These are phyloP conservation scores for Galerina sulciceps DNA, from an alignment of 768 basidiomycete species.

Conservation along the genomic window DNA sequence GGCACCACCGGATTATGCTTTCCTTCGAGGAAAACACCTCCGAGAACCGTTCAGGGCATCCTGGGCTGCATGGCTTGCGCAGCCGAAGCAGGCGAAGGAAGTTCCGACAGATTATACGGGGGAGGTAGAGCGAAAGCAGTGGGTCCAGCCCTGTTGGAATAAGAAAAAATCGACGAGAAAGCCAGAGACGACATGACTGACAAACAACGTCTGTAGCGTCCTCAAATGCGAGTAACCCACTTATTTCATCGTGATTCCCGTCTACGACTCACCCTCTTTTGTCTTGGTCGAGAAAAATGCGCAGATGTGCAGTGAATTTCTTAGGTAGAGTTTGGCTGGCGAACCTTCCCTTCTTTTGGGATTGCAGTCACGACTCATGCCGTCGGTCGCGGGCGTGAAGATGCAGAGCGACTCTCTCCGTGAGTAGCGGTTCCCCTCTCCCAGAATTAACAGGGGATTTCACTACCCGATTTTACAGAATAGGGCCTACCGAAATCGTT, in stretches of 20 bases:
- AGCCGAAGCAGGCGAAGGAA: slow-evolving; percentile 46
- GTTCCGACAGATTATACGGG: slow-evolving; percentile 59
- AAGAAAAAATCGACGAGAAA: neutral
- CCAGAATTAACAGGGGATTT: too few relatives aligned
- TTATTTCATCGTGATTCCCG: slow-evolving; percentile 41
- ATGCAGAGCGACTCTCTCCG: too few relatives aligned
- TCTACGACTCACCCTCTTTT: slow-evolving; percentile 60
- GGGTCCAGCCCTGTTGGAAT: slow-evolving; percentile 64
- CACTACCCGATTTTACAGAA: too few relatives aligned
- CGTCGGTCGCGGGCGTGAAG: too few relatives aligned
- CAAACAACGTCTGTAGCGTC: slow-evolving; percentile 59
- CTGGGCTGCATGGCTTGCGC: slow-evolving; percentile 46
- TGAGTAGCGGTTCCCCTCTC: too few relatives aligned
- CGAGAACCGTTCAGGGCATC: slow-evolving; percentile 46
- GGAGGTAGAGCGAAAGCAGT: slow-evolving; percentile 62
- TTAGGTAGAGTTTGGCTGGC: slow-evolving; percentile 27
- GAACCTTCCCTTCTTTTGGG: too few relatives aligned
- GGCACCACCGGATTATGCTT: slow-evolving; percentile 57
- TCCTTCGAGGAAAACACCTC: slow-evolving; percentile 50
- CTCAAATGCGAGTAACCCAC: slow-evolving; percentile 38
- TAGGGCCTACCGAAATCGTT: too few relatives aligned
- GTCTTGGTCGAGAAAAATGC: slow-evolving; percentile 26
- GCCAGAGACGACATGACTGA: slow-evolving; percentile 28
- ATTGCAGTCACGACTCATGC: too few relatives aligned
- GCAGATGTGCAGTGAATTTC: slow-evolving; percentile 33